Percentiles rank a stretch among this genome's conserved stretches.
These are phyloP conservation scores for Colletotrichum musae DNA, from an alignment of 2,329 filamentous ascomycete species.

Conservation along the genomic window DNA sequence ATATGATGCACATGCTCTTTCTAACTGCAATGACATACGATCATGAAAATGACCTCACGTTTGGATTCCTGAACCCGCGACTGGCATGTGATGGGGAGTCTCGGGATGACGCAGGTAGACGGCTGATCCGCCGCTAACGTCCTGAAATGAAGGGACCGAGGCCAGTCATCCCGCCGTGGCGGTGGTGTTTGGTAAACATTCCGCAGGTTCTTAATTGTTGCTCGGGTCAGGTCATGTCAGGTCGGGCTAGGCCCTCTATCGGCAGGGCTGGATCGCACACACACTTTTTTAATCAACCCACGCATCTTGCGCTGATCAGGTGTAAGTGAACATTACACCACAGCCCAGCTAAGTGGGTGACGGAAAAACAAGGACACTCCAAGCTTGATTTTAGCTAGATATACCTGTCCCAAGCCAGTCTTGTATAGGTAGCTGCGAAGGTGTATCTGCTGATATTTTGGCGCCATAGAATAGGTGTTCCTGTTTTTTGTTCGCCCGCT, in stretches of 20 bases:
- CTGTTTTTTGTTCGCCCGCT: no score
- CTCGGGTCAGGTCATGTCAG: neutral
- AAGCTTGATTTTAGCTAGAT: no score
- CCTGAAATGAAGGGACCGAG: neutral
- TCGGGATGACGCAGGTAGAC: neutral
- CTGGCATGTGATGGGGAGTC: constrained; percentile 20
- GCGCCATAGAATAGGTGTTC: no score
- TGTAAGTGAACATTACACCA: neutral
- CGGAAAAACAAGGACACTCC: no score
- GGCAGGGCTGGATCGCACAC: no score
- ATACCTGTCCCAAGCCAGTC: no score
- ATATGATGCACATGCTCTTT: constrained; percentile 41
- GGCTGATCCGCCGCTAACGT: no score
- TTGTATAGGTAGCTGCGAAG: no score
- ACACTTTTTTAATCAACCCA: no score
- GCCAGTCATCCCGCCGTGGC: neutral
- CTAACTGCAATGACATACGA: constrained; percentile 37
- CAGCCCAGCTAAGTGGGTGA: no score
- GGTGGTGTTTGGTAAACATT: neutral
- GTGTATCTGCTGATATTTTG: no score
- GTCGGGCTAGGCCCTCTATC: no score
- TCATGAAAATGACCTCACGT: constrained; percentile 34
- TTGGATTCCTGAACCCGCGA: neutral
- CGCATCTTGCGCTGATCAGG: neutral
- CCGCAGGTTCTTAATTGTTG: neutral